Conservation (phyloP, 306 rosid genomes). For the Prinsepia uniflora region DNA sequence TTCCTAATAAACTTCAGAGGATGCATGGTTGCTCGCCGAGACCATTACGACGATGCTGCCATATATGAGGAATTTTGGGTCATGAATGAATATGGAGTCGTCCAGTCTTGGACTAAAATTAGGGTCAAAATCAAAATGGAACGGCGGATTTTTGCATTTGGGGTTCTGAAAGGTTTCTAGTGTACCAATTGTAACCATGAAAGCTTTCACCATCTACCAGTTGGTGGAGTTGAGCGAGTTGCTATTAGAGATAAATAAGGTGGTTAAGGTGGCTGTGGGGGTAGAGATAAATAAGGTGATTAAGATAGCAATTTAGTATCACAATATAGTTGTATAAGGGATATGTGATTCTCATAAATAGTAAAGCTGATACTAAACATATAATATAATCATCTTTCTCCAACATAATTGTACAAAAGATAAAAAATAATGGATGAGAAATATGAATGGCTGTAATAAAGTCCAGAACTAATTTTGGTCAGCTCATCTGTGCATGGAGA, state of each 20-base stretch:
- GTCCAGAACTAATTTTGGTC: not conserved
- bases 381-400: no score
- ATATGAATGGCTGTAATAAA: not conserved
- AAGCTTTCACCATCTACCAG: not conserved
- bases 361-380: no score
- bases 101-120: slow-evolving; percentile 10
- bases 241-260: not conserved
- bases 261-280: no score
- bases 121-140: not conserved
- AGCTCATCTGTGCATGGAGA: not conserved
- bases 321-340: no score
- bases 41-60: not conserved
- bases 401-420: no score
- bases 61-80: not conserved
- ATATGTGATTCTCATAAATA: no score
- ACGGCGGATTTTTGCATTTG: not conserved
- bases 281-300: no score
- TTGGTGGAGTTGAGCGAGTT: not conserved
- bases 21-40: not conserved
- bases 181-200: not conserved
- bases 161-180: not conserved
- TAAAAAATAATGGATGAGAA: no score
- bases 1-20: no score
- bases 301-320: no score
- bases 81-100: not conserved